Evolutionary conservation across 225 moss, liverwort and hornwort species (phyloP).

Genomic region (Pseudoscleropodium purum): DNA sequence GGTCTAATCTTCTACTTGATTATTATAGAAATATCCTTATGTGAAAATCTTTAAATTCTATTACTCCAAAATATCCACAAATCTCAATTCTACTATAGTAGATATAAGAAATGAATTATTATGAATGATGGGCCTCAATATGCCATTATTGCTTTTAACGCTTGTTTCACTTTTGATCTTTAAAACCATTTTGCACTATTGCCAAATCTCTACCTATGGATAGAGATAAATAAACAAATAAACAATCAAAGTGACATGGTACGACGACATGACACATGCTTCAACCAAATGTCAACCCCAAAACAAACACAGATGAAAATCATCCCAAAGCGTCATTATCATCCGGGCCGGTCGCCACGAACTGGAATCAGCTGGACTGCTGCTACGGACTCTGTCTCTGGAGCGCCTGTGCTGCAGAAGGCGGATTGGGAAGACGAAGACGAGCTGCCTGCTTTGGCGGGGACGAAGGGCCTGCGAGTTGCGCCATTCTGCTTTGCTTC

Average conservation of each 20-base stretch:
- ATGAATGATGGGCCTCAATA: accelerated
- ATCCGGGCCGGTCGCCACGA: background rate
- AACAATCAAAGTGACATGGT: background rate
- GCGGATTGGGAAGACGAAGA: background rate
- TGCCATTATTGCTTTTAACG: background rate
- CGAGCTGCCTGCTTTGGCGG: background rate
- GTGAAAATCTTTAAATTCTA: background rate
- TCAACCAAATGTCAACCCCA: background rate
- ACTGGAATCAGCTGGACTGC: background rate
- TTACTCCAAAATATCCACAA: background rate
- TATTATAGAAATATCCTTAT: background rate
- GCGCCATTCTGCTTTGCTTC: background rate
- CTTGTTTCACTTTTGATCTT: background rate
- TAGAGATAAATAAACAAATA: background rate
- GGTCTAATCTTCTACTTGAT: background rate
- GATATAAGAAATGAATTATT: too few species aligned
- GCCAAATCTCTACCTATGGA: background rate
- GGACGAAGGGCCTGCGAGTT: background rate
- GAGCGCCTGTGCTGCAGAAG: background rate
- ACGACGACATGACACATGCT: background rate
- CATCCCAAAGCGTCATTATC: background rate
- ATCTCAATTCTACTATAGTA: background rate
- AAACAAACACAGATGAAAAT: background rate
- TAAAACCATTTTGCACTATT: background rate
- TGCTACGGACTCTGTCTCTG: background rate